These are phyloP conservation scores for Zarea fungicola DNA, from an alignment of 2,329 filamentous ascomycete species.

Conservation along the genomic window DNA sequence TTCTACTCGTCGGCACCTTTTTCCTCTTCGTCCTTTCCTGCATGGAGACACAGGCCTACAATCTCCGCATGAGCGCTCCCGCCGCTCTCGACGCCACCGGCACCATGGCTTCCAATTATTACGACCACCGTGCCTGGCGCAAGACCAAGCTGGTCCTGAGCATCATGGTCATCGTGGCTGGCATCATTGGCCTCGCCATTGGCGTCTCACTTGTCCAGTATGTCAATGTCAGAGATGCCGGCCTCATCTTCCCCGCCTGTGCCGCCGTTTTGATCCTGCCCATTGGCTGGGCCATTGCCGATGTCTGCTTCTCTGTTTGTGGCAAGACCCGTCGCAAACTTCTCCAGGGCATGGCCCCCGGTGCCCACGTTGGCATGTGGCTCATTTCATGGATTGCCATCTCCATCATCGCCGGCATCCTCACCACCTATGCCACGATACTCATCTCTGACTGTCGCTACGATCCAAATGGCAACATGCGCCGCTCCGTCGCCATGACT, in stretches of 20 bases:
- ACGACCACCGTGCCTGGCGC: constrained; percentile 19
- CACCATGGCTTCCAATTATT: neutral
- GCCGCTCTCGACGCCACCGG: neutral
- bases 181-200: constrained; percentile 24
- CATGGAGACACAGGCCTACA: constrained; percentile 3
- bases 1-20: neutral
- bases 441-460: constrained; percentile 8
- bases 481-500: neutral
- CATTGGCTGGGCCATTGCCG: constrained; percentile 33
- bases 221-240: neutral
- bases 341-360: constrained; percentile 36
- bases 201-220: constrained; percentile 20
- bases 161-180: constrained; percentile 20
- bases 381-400: constrained; percentile 37
- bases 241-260: constrained; percentile 4
- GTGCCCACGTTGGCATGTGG: constrained; percentile 37
- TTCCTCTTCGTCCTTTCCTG: neutral
- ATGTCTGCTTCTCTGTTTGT: constrained; percentile 28
- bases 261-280: constrained; percentile 18
- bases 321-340: constrained; percentile 27
- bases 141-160: constrained; percentile 28
- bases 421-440: constrained; percentile 12
- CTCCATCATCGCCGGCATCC: constrained; percentile 21
- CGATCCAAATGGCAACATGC: neutral
- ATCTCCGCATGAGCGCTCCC: neutral